Evolutionary conservation across 495 filamentous ascomycete species (phyloP).

Genomic region (Tuber indicum): DNA sequence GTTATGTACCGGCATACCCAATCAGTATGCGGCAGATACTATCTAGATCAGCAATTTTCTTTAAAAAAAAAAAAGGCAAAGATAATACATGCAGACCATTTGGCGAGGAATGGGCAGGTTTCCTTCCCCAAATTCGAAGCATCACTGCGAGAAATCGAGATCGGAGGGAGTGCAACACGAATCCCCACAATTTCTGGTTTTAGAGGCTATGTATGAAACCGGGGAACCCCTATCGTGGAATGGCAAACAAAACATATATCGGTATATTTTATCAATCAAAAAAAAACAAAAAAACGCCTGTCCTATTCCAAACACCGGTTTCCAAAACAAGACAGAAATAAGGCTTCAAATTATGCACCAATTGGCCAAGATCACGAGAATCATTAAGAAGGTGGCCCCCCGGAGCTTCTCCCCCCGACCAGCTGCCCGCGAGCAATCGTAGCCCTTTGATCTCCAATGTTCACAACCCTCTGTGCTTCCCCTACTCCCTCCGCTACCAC

Average conservation of each 20-base stretch:
- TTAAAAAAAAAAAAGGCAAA: neutral
- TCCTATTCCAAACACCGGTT: neutral
- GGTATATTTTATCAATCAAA: neutral
- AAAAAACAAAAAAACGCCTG: neutral
- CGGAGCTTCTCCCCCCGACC: constrained; percentile 5
- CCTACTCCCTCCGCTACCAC: neutral
- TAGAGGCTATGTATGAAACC: neutral
- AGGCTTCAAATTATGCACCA: neutral
- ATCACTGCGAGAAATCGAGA: neutral
- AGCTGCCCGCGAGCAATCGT: constrained; percentile 14
- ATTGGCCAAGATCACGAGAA: neutral
- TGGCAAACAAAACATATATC: neutral
- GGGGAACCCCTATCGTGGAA: neutral
- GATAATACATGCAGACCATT: neutral
- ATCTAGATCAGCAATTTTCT: neutral
- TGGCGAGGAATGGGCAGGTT: neutral
- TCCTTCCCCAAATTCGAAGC: neutral
- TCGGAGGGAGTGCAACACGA: neutral
- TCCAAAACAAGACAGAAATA: neutral
- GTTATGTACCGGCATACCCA: neutral
- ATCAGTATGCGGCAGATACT: neutral
- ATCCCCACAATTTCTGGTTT: neutral
- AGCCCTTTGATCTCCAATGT: constrained; percentile 20
- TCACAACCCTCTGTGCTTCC: constrained; percentile 12
- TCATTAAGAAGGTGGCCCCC: neutral